Conservation (phyloP, 768 basidiomycete species). For the Exsudoporus frostii region DNA sequence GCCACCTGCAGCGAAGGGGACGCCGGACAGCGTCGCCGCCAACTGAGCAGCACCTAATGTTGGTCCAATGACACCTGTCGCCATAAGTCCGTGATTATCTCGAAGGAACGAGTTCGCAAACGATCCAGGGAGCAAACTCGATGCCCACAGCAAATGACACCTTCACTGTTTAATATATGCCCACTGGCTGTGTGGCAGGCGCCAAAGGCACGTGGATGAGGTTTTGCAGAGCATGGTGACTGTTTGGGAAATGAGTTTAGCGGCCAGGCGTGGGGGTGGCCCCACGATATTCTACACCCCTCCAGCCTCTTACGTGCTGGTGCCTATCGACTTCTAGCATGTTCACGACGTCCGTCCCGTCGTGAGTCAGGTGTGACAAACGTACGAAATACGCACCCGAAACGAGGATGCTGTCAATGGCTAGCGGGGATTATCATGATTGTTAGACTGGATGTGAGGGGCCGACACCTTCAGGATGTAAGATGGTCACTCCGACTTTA, state of each 20-base stretch:
- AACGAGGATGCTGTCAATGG: too few relatives aligned
- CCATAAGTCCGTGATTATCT: conserved; percentile 11
- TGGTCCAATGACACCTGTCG: conserved; percentile 13
- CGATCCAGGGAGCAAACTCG: too few relatives aligned
- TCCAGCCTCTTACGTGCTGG: background rate
- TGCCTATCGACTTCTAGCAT: background rate
- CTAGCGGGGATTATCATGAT: background rate
- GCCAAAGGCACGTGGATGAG: background rate
- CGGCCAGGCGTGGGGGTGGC: background rate
- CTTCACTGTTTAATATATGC: conserved; percentile 6
- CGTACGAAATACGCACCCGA: background rate
- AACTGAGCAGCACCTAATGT: conserved; percentile 36
- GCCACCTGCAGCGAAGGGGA: conserved; percentile 45
- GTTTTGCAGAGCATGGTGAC: too few relatives aligned
- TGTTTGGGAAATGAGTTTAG: background rate
- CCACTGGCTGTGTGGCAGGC: too few relatives aligned
- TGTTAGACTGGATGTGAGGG: background rate
- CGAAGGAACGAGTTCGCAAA: background rate
- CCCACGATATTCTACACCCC: conserved; percentile 8
- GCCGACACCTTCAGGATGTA: background rate
- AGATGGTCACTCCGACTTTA: background rate
- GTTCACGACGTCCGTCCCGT: background rate
- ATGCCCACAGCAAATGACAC: background rate
- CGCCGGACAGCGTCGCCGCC: conserved; percentile 42
- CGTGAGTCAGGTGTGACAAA: background rate